phyloP scores from a whole-genome alignment of 108 stramenopile genomes.

The Aurantiochytrium sp. region DNA sequence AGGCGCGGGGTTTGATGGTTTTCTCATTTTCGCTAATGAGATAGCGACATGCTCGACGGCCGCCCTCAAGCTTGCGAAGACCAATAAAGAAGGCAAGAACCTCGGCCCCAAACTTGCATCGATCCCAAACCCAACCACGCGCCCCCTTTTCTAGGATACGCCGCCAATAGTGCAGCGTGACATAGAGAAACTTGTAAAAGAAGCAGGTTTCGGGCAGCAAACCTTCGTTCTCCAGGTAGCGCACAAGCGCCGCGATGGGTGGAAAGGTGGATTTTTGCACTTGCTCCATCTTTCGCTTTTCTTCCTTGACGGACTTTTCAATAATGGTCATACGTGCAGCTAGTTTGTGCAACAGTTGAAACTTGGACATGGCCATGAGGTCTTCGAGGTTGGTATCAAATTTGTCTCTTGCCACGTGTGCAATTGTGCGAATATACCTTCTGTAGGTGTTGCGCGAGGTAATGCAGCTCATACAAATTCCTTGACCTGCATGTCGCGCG shows the following conservation, averaged over 20 bases:
- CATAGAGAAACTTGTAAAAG: slow-evolving; percentile 10
- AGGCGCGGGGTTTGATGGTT: neutral
- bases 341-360: neutral
- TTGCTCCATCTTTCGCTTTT: neutral
- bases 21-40: neutral
- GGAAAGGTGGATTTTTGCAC: neutral
- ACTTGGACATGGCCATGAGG: neutral
- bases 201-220: neutral
- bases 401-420: neutral
- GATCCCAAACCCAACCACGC: neutral
- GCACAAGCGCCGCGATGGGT: neutral
- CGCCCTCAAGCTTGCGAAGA: neutral
- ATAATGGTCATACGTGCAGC: neutral
- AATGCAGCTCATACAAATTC: neutral
- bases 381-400: neutral
- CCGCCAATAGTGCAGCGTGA: neutral
- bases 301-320: neutral
- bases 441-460: neutral
- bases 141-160: neutral
- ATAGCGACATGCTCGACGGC: neutral
- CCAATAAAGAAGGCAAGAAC: neutral
- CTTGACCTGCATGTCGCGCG: neutral
- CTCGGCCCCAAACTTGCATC: neutral
- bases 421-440: neutral
- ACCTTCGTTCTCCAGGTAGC: neutral